These are phyloP conservation scores for Strobilomyces confusus DNA, from an alignment of 768 basidiomycete species.

Conservation along the genomic window DNA sequence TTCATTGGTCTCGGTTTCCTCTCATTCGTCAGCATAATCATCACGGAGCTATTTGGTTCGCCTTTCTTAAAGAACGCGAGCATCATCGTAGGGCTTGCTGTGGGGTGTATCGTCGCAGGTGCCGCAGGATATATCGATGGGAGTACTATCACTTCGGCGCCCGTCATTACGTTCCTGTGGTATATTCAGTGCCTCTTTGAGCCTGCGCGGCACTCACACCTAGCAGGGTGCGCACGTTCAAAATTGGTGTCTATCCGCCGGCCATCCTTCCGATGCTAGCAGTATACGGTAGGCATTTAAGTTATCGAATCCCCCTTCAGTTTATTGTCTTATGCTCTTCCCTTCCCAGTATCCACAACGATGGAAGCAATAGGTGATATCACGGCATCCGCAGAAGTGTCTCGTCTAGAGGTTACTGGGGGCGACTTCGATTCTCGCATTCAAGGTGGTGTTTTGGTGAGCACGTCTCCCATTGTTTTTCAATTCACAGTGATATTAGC, in stretches of 20 bases:
- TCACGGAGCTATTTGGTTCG: constrained; percentile 79
- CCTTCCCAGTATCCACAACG: constrained; percentile 51
- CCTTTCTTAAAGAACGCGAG: constrained; percentile 82
- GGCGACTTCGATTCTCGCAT: constrained; percentile 76
- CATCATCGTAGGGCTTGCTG: constrained; percentile 68
- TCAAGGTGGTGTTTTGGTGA: constrained; percentile 74
- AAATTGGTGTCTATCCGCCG: constrained; percentile 70
- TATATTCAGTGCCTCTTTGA: constrained; percentile 12
- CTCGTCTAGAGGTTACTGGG: constrained; percentile 67
- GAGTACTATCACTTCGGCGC: constrained; percentile 59
- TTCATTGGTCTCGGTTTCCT: constrained; percentile 88
- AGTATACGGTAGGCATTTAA: constrained; percentile 43
- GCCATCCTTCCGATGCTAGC: constrained; percentile 60
- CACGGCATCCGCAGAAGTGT: constrained; percentile 80
- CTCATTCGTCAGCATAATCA: constrained; percentile 69
- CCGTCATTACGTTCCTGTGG: constrained; percentile 82
- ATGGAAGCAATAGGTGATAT: constrained; percentile 89
- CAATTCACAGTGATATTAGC: not conserved
- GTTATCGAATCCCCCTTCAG: not conserved
- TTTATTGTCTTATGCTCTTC: constrained; percentile 6
- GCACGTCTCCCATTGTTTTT: constrained; percentile 7
- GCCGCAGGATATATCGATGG: constrained; percentile 75
- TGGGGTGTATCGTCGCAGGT: constrained; percentile 80
- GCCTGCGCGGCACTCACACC: not conserved
- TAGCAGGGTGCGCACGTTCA: constrained; percentile 68